These are phyloP conservation scores for Sarcomyxa edulis DNA, from an alignment of 768 basidiomycete genomes.

Conservation along the genomic window DNA sequence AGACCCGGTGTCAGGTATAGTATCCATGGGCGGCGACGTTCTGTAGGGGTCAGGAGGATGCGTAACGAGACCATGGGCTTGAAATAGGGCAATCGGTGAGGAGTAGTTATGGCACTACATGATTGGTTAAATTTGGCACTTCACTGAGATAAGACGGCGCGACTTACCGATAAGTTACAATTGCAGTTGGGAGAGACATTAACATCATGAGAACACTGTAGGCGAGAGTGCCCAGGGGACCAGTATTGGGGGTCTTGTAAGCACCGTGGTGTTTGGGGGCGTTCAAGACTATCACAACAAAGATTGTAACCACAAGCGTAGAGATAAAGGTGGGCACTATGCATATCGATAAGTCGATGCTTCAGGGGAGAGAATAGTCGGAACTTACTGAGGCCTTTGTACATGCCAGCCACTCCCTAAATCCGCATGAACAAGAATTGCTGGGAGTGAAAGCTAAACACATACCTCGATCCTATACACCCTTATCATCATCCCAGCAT, in stretches of 20 bases:
- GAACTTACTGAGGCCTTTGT: conserved; percentile 66
- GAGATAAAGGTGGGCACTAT: conserved; percentile 40
- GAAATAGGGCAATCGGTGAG: conserved; percentile 67
- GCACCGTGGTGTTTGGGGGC: conserved; percentile 54
- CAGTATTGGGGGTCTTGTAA: conserved; percentile 59
- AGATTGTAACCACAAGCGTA: conserved; percentile 50
- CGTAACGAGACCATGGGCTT: conserved; percentile 54
- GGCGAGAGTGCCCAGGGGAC: conserved; percentile 53
- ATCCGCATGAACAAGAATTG: conserved; percentile 2
- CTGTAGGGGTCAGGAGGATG: conserved; percentile 74
- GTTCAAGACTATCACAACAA: conserved; percentile 56
- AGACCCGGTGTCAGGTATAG: conserved; percentile 76
- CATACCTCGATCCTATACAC: conserved; percentile 71
- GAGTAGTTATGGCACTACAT: conserved; percentile 80
- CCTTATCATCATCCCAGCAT: conserved; percentile 67
- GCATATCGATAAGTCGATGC: conserved; percentile 3
- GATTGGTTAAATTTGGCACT: conserved; percentile 1
- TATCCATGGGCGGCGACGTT: conserved; percentile 73
- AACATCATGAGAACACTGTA: conserved; percentile 66
- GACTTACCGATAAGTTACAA: conserved; percentile 72
- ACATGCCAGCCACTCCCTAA: conserved; percentile 66
- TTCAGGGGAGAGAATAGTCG: not conserved
- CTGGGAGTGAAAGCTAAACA: not conserved
- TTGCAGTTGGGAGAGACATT: conserved; percentile 59
- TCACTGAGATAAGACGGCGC: not conserved